Base-by-base conservation (phyloP, 306 rosid species). In the Alnus glutinosa region DNA sequence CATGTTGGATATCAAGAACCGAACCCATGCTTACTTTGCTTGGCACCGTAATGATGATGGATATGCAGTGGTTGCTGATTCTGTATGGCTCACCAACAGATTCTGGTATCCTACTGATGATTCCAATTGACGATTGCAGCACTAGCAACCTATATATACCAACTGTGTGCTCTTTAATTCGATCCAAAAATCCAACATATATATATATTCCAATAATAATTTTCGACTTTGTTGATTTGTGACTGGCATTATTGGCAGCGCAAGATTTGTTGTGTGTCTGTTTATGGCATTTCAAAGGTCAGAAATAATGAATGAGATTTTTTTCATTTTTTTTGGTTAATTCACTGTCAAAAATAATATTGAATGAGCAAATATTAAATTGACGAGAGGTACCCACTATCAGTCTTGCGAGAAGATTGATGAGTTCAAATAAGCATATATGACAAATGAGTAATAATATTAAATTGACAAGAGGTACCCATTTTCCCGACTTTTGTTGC, bases 21-120 rank as follows among this genome's bases (percentile, higher is more conserved):
- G 92, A 80, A 95, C 98, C 3, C 98, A 92, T 80, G 98, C 97
- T 37, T 71, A 83, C 86, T 92, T 84, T 77, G 51, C 89, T 39
- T 95, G 98, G 98, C 91, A 87, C 82, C 77, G 97, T 57, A 91
- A 95, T 77, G 85, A 95, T 57, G 98, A 95, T 67, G 97, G 96
- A 19, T 76, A 77, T 32, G 87, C 93, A 4, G 92, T 92, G 64
- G 85, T 86, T 77, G 97, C 94, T 12, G 98, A 95, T 78, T 32
- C 89, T 1, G 28, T 80, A 78, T 88, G 97, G 98, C 86, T 95
- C 80, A 83, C 73, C 73, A 95, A 95, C 77, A 85, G 98, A 82
- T 55, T 54, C 54, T 86, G 91, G 90, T 58, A 85, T 81, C 94
- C 90, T 0, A 63, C 86, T 44, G 94, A 92, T 78, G 98, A 95